Conservation (phyloP, 2,329 filamentous ascomycete species). For the Aspergillus sp. region DNA sequence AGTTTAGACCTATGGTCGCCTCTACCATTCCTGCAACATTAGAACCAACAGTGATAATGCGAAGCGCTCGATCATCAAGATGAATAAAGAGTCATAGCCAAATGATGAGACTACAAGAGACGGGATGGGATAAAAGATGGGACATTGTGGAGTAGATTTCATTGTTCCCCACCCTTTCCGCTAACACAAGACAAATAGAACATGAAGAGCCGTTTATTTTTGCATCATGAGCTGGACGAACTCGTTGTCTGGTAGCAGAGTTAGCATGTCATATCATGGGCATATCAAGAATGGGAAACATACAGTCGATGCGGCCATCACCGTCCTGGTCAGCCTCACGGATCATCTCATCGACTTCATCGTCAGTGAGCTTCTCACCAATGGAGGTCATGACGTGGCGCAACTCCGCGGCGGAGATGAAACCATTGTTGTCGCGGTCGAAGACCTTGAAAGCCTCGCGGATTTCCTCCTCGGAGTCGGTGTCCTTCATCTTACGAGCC, state of each 20-base stretch:
- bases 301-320: conserved; percentile 86
- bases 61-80: conserved; percentile 17
- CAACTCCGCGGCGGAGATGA: conserved; percentile 84
- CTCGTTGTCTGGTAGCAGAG: conserved; percentile 69
- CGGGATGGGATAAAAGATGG: conserved; percentile 26
- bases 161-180: conserved; percentile 29
- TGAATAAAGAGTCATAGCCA: conserved; percentile 23
- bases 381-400: conserved; percentile 92
- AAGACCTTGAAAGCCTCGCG: conserved; percentile 89
- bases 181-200: conserved; percentile 34
- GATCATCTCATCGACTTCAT: conserved; percentile 93
- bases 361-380: conserved; percentile 86
- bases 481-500: conserved; percentile 93
- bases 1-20: background rate
- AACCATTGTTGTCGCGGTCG: conserved; percentile 88
- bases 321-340: conserved; percentile 87
- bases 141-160: conserved; percentile 25
- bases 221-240: conserved; percentile 96
- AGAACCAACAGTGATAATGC: conserved; percentile 15
- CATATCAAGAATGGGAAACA: conserved; percentile 33
- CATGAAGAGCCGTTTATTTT: conserved; percentile 62
- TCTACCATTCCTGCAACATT: conserved; percentile 8
- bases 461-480: conserved; percentile 88
- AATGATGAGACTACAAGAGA: conserved; percentile 33
- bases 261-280: conserved; percentile 25